These are phyloP conservation scores for Penicillium digitatum DNA, from an alignment of 2,329 filamentous ascomycete genomes.

Conservation along the genomic window DNA sequence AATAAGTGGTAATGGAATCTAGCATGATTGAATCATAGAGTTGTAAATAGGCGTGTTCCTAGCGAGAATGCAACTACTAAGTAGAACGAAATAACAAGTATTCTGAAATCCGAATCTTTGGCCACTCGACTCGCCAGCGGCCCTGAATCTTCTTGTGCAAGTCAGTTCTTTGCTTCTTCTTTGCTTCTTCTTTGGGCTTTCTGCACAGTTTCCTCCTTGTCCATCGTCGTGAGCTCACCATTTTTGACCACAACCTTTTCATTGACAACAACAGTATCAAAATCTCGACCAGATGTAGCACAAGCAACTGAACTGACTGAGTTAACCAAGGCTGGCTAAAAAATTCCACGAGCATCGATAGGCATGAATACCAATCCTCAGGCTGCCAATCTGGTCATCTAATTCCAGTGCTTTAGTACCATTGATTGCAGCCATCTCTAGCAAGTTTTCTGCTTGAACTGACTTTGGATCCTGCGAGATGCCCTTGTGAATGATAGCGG, in stretches of 20 bases:
- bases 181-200: conserved; percentile 36
- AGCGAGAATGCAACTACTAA: not conserved
- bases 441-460: conserved; percentile 43
- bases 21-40: conserved; percentile 1
- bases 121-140: conserved; percentile 35
- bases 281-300: conserved; percentile 44
- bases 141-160: conserved; percentile 35
- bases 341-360: conserved; percentile 30
- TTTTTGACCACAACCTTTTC: conserved; percentile 39
- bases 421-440: conserved; percentile 51
- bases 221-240: conserved; percentile 37
- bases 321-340: conserved; percentile 40
- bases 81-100: not conserved
- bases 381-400: conserved; percentile 33
- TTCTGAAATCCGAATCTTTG: not conserved
- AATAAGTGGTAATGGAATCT: not conserved
- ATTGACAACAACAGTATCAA: conserved; percentile 45
- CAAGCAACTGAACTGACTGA: conserved; percentile 45
- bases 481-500: conserved; percentile 50
- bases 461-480: conserved; percentile 41
- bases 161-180: conserved; percentile 41
- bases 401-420: conserved; percentile 47
- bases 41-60: not conserved
- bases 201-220: conserved; percentile 40
- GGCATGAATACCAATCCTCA: conserved; percentile 34